Percentiles rank a stretch among this genome's conserved stretches.
Evolutionary conservation across 225 moss, liverwort and hornwort genomes (phyloP).

Genomic region (Antitrichia curtipendula): DNA sequence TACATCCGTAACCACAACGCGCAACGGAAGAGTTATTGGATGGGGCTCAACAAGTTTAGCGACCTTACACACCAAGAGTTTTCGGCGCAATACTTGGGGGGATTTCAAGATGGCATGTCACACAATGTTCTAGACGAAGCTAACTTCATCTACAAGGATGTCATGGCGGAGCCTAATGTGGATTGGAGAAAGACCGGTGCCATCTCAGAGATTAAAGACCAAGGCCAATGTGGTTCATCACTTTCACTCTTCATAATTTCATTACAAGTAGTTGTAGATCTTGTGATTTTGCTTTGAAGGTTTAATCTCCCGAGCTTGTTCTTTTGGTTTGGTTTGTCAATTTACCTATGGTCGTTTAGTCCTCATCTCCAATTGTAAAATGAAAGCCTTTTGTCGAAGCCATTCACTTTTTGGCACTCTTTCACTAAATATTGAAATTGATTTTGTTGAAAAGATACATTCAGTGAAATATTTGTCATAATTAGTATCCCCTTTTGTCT

Average conservation of each 20-base stretch:
- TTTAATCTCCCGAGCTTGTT: background rate
- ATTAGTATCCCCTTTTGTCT: background rate
- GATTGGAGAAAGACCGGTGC: constrained; percentile 60
- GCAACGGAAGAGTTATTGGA: background rate
- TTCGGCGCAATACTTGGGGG: constrained; percentile 8
- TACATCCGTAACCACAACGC: constrained; percentile 29
- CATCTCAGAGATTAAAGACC: constrained; percentile 37
- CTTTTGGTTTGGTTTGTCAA: background rate
- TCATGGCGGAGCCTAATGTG: background rate
- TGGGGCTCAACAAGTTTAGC: constrained; percentile 58
- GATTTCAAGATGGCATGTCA: background rate
- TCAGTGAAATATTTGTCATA: background rate
- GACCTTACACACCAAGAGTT: constrained; percentile 66
- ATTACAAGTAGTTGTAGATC: background rate
- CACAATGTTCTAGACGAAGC: background rate
- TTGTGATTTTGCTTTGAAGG: background rate
- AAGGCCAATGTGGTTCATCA: constrained; percentile 34
- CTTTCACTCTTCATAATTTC: too few relatives aligned
- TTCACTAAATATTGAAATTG: background rate
- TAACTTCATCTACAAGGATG: constrained; percentile 17
- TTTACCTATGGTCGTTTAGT: background rate
- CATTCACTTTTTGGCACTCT: background rate
- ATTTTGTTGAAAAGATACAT: background rate
- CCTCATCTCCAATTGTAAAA: background rate
- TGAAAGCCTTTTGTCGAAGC: rapidly evolving